These are phyloP conservation scores for Cucurbitaria berberidis DNA, from an alignment of 2,329 filamentous ascomycete species.

Conservation along the genomic window DNA sequence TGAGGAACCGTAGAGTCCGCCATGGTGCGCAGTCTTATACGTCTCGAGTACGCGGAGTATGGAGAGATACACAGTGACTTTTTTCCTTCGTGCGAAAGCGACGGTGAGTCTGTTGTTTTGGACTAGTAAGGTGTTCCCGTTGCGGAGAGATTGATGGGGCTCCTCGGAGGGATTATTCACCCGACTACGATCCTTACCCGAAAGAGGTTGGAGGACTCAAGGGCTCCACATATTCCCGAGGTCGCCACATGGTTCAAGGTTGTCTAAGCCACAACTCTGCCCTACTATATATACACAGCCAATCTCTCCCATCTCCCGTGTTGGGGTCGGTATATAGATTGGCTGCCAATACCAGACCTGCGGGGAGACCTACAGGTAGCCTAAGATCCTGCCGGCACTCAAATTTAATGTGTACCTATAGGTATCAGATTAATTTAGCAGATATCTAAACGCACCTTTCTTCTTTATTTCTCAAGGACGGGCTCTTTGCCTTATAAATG, in stretches of 20 bases:
- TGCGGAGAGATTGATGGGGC: background rate
- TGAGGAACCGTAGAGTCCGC: background rate
- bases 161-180: background rate
- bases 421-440: too few relatives aligned
- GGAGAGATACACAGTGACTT: background rate
- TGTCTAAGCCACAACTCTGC: background rate
- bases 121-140: background rate
- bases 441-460: too few relatives aligned
- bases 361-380: too few relatives aligned
- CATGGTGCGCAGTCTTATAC: background rate
- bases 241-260: too few relatives aligned
- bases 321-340: background rate
- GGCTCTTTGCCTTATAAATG: too few relatives aligned
- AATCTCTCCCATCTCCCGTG: background rate
- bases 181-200: background rate
- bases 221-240: too few relatives aligned
- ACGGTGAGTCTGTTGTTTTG: slow-evolving; percentile 1
- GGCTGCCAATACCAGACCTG: background rate
- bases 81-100: background rate
- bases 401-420: too few relatives aligned
- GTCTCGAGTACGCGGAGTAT: background rate
- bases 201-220: background rate
- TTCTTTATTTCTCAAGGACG: too few relatives aligned
- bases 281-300: background rate
- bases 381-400: too few relatives aligned